These are phyloP conservation scores for Pythium folliculosum DNA, from an alignment of 352 stramenopile genomes.

Conservation along the genomic window DNA sequence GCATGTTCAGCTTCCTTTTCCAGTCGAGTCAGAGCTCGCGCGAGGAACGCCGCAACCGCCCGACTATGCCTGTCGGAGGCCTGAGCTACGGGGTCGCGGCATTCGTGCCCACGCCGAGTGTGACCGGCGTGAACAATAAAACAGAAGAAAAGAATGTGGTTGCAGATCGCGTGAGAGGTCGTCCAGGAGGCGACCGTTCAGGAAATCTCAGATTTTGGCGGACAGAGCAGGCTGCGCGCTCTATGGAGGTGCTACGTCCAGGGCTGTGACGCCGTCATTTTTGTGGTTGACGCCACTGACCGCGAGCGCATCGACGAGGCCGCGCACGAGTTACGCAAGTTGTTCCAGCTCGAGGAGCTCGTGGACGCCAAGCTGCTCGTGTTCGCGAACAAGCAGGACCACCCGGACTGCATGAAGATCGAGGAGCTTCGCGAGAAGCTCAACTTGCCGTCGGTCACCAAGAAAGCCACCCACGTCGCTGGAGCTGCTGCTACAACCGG, in stretches of 20 bases:
- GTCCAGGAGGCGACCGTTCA: too few species aligned
- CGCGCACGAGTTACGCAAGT: slow-evolving; percentile 25
- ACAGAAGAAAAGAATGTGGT: too few species aligned
- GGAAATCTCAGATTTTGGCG: slow-evolving; percentile 68
- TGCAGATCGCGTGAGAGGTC: too few species aligned
- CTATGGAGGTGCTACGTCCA: slow-evolving; percentile 62
- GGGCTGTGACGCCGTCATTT: slow-evolving; percentile 53
- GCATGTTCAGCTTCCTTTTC: too few species aligned
- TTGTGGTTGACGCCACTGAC: slow-evolving; percentile 62
- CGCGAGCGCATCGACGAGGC: slow-evolving; percentile 30
- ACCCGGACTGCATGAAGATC: slow-evolving; percentile 27
- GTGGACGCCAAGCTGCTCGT: slow-evolving; percentile 37
- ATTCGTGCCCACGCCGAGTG: too few species aligned
- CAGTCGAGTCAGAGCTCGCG: too few species aligned
- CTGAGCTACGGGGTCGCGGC: too few species aligned
- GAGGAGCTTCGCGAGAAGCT: slow-evolving; percentile 31
- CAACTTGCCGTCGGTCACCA: neutral
- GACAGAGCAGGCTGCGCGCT: slow-evolving; percentile 43
- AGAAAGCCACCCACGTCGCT: neutral
- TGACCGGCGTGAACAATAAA: too few species aligned
- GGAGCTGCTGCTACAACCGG: neutral
- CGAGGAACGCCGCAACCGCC: too few species aligned
- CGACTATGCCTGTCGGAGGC: too few species aligned
- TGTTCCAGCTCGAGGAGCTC: slow-evolving; percentile 44
- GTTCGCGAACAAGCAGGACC: slow-evolving; percentile 49